Base-by-base conservation (phyloP, 208 protist species). In the Leishmania braziliensis region DNA sequence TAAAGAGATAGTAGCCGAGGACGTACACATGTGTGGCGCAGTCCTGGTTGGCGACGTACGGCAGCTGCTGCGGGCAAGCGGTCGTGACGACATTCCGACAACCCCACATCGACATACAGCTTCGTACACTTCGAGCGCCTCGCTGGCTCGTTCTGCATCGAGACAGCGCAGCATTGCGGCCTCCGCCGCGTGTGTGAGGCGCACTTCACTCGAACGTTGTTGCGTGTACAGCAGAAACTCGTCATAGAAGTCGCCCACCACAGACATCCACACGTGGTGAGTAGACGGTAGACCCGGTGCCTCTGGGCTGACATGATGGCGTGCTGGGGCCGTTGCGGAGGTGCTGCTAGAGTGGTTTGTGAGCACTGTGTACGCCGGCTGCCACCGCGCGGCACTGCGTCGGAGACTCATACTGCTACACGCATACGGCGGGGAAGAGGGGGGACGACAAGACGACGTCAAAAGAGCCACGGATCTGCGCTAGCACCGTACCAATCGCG, bases 81-180 rank as follows among this genome's bases (percentile, higher is more conserved):
- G n/a, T 9, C 23, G 74, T 62, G 43, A 33, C 73, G 50, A 12
- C 50, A 58, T 80, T 71, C 72, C 86, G 72, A 80, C 71, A 66
- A 63, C 53, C 48, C 75, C 89, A 82, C 75, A 90, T 78, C 54
- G 88, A 88, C 79, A 92, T 77, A 73, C 77, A 9, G 85, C 77
- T 39, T 82, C 74, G 78, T 96, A 89, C 36, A 95, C 81, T 33
- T 90, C 84, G 5, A 94, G 72, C 9, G 93, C 93, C 69, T 96
- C 93, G 3, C 66, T 75, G 51, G 89, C 70, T 29, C 85, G 87
- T n/a, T 79, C 74, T 65, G 87, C 77, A 14, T 68, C 43, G 12
- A 96, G 84, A 70, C 93, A 96, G 33, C 83, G 50, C n/a, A 66
- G 81, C 93, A 96, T 96, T 20, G 87, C 86, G 1, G 43, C 53